Percentiles rank a stretch among this genome's conserved stretches.
Evolutionary conservation across 805 yeast genomes (phyloP).

Genomic region (Torulaspora indica): DNA sequence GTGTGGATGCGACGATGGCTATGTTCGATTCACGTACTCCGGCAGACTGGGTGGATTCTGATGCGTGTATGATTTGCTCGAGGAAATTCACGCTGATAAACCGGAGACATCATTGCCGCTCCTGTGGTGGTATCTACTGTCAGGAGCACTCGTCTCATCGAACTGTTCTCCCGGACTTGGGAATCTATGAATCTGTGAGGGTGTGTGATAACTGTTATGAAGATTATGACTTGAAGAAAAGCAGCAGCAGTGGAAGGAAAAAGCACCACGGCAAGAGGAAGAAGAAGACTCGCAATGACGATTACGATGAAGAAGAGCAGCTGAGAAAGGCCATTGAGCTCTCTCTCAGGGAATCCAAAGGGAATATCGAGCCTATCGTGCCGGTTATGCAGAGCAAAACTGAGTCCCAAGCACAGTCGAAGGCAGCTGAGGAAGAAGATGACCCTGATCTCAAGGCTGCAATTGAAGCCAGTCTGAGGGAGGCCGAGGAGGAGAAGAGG

Average conservation of each 20-base stretch:
- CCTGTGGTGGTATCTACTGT: constrained; percentile 94
- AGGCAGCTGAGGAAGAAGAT: constrained; percentile 47
- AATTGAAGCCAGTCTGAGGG: constrained; percentile 83
- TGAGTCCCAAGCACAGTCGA: constrained; percentile 8
- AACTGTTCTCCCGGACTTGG: constrained; percentile 72
- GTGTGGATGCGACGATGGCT: constrained; percentile 28
- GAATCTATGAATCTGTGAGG: constrained; percentile 83
- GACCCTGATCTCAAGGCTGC: constrained; percentile 92
- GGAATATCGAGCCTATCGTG: constrained; percentile 30
- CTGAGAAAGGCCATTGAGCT: constrained; percentile 71
- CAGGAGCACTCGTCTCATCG: constrained; percentile 75
- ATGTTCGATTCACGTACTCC: constrained; percentile 88
- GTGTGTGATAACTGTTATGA: constrained; percentile 88
- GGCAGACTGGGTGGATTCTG: constrained; percentile 96
- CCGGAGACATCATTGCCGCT: constrained; percentile 93
- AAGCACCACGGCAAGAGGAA: constrained; percentile 19
- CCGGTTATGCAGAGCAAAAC: constrained; percentile 20
- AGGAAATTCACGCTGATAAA: constrained; percentile 71
- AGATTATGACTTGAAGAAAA: constrained; percentile 45
- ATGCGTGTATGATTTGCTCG: constrained; percentile 92
- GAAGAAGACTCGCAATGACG: constrained; percentile 41
- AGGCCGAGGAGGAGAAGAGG: constrained; percentile 45
- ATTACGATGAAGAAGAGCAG: constrained; percentile 75
- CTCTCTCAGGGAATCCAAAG: constrained; percentile 55
- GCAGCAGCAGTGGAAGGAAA: constrained; percentile 16